Evolutionary conservation across 2,329 filamentous ascomycete genomes (phyloP).

Genomic region (Rutstroemia sp.): DNA sequence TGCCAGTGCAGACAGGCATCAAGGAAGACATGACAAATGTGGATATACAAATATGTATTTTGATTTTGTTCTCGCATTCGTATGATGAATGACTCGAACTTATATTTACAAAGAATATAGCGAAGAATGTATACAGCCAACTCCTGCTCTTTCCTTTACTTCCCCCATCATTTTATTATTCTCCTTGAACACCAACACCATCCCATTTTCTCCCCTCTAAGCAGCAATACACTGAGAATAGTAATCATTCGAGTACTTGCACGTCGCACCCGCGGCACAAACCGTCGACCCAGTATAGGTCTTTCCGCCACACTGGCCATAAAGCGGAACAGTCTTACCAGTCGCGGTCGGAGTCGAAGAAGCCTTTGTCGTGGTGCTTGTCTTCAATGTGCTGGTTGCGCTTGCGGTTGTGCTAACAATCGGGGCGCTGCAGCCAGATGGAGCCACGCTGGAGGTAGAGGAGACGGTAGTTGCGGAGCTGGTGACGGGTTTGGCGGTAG

Average conservation of each 20-base stretch:
- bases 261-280: neutral
- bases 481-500: neutral
- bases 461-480: neutral
- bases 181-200: neutral
- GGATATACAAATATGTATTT: too few relatives aligned
- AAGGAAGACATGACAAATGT: too few relatives aligned
- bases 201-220: neutral
- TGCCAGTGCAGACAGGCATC: too few relatives aligned
- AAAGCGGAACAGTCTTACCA: neutral
- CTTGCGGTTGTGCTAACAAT: neutral
- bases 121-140: neutral
- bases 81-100: neutral
- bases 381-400: neutral
- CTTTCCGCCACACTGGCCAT: slow-evolving; percentile 7
- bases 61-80: too few relatives aligned
- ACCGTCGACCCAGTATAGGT: neutral
- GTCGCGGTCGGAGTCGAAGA: neutral
- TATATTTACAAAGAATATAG: slow-evolving; percentile 1
- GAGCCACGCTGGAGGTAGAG: neutral
- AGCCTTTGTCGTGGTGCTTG: neutral
- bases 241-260: neutral
- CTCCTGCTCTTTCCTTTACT: neutral
- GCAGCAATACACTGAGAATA: slow-evolving; percentile 8
- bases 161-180: too few relatives aligned
- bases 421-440: neutral